These are phyloP conservation scores for Myxozyma sirexii DNA, from an alignment of 805 yeast genomes.

Conservation along the genomic window DNA sequence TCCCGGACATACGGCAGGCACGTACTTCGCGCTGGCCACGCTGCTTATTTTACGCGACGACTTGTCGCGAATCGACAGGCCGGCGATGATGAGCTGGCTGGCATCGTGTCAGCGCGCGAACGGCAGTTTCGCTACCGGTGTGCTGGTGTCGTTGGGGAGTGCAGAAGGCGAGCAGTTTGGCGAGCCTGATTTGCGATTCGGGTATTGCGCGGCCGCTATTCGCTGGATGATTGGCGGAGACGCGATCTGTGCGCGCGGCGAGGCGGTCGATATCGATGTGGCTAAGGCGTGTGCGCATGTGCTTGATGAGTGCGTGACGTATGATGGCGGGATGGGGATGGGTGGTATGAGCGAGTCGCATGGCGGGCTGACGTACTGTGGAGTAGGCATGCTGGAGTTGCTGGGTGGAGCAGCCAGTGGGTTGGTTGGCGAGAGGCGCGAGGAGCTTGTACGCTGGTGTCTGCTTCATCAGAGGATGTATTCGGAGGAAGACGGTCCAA, in stretches of 20 bases:
- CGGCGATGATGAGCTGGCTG: slow-evolving; percentile 57
- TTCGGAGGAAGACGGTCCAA: background rate
- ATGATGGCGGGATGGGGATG: slow-evolving; percentile 66
- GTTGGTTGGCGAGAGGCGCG: background rate
- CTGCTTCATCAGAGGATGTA: slow-evolving; percentile 17
- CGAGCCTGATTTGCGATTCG: slow-evolving; percentile 71
- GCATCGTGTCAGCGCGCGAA: slow-evolving; percentile 58
- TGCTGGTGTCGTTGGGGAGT: slow-evolving; percentile 37
- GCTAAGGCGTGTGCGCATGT: slow-evolving; percentile 48
- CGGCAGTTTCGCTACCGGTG: slow-evolving; percentile 59
- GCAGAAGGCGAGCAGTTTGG: slow-evolving; percentile 46
- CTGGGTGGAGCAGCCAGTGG: slow-evolving; percentile 26
- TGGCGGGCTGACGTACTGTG: slow-evolving; percentile 87
- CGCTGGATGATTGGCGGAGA: slow-evolving; percentile 54
- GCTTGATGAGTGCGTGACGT: slow-evolving; percentile 42
- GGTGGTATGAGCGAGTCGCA: slow-evolving; percentile 64
- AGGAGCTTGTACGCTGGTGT: slow-evolving; percentile 25
- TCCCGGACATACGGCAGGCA: slow-evolving; percentile 68
- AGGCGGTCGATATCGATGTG: slow-evolving; percentile 41
- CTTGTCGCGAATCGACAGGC: slow-evolving; percentile 45
- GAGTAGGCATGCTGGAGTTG: slow-evolving; percentile 60
- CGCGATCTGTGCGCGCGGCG: slow-evolving; percentile 43
- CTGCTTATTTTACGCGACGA: slow-evolving; percentile 50
- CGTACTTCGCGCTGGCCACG: slow-evolving; percentile 70
- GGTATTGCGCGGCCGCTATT: slow-evolving; percentile 72